Percentiles rank a stretch among this genome's conserved stretches.
Conservation (phyloP, 2,329 filamentous ascomycete species). For the Colletotrichum limetticola region DNA sequence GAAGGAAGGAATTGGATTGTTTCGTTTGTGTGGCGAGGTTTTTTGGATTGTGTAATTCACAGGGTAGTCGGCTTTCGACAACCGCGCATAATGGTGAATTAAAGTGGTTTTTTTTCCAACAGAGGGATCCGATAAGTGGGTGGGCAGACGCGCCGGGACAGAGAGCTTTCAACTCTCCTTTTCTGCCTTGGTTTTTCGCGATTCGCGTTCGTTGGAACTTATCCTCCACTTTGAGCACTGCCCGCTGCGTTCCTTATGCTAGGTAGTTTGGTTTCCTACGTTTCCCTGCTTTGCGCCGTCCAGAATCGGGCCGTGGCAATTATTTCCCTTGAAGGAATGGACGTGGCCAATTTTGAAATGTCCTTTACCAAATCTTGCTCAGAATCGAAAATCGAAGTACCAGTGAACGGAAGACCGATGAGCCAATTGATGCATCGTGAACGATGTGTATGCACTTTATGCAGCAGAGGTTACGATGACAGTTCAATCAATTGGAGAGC, state of each 20-base stretch:
- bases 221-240: neutral
- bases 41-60: neutral
- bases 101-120: neutral
- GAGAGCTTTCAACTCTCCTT: neutral
- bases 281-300: no score
- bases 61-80: neutral
- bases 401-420: no score
- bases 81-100: neutral
- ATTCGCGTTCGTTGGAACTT: neutral
- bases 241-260: neutral
- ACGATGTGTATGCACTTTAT: neutral
- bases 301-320: no score
- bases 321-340: no score
- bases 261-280: neutral
- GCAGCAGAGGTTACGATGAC: neutral
- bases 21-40: constrained; percentile 19
- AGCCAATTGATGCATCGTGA: neutral
- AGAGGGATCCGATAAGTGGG: neutral
- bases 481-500: neutral
- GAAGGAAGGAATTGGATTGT: constrained; percentile 12
- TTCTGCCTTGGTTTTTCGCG: neutral
- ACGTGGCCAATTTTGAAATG: no score
- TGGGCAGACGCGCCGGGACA: neutral
- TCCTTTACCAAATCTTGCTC: no score
- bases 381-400: no score